Evolutionary conservation across 1,139 yeast genomes (phyloP).

Genomic region (Yamadazyma dendronema): DNA sequence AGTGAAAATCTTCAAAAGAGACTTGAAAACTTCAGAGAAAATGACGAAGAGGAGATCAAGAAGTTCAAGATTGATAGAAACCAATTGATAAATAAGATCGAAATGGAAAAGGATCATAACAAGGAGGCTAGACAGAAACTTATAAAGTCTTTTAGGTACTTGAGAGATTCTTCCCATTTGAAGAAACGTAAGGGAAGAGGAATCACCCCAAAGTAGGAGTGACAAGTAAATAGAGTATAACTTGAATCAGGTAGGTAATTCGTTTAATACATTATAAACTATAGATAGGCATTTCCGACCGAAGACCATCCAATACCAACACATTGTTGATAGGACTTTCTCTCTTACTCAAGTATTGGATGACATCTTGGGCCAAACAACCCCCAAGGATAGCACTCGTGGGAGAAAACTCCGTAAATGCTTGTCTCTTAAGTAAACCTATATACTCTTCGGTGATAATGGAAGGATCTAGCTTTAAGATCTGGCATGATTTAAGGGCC

Average conservation of each 20-base stretch:
- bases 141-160: conserved; percentile 34
- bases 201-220: conserved; percentile 27
- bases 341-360: conserved; percentile 73
- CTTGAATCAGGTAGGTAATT: too few relatives aligned
- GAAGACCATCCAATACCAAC: conserved; percentile 69
- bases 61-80: conserved; percentile 24
- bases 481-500: conserved; percentile 24
- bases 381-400: conserved; percentile 91
- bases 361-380: conserved; percentile 83
- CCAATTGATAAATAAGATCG: conserved; percentile 23
- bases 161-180: conserved; percentile 42
- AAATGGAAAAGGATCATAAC: conserved; percentile 23
- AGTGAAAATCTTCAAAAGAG: conserved; percentile 19
- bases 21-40: conserved; percentile 27
- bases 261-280: conserved; percentile 27
- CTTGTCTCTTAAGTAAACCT: conserved; percentile 45
- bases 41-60: conserved; percentile 23
- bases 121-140: conserved; percentile 28
- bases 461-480: conserved; percentile 36
- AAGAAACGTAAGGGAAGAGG: conserved; percentile 47
- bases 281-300: conserved; percentile 76
- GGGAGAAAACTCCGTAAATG: conserved; percentile 74
- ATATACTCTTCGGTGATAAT: conserved; percentile 39
- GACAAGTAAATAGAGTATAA: too few relatives aligned
- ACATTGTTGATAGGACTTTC: conserved; percentile 84